Conservation (phyloP, 805 yeast genomes). For the Candida oleophila region DNA sequence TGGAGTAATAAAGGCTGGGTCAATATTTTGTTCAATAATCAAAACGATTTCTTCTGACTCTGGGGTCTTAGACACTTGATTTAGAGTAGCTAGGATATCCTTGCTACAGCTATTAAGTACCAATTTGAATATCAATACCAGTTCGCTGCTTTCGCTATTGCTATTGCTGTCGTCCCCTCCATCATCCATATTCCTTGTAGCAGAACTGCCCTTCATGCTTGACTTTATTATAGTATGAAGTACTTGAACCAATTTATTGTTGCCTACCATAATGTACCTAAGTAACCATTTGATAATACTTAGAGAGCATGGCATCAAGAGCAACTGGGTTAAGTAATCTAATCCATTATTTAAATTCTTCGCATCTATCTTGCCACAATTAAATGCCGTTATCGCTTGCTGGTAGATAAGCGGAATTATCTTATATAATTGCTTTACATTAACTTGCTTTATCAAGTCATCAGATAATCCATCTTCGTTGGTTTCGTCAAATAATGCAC, state of each 20-base stretch:
- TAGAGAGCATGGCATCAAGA: conserved; percentile 55
- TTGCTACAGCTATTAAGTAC: conserved; percentile 24
- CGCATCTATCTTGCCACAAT: conserved; percentile 52
- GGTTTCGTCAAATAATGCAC: conserved; percentile 66
- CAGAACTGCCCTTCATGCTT: conserved; percentile 12
- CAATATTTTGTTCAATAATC: conserved; percentile 10
- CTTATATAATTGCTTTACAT: conserved; percentile 64
- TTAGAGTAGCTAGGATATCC: conserved; percentile 14
- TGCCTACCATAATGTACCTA: conserved; percentile 9
- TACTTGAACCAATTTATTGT: conserved; percentile 12
- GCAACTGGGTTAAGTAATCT: conserved; percentile 83
- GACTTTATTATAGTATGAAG: conserved; percentile 25
- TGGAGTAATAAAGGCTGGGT: conserved; percentile 3
- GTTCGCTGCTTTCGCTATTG: conserved; percentile 14
- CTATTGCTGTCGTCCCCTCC: background rate
- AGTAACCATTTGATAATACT: conserved; percentile 35
- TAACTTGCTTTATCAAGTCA: conserved; percentile 65
- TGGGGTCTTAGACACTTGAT: conserved; percentile 8
- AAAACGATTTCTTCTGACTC: conserved; percentile 13
- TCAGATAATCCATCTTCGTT: conserved; percentile 75
- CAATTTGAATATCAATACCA: conserved; percentile 21
- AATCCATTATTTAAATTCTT: conserved; percentile 72
- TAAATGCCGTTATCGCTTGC: conserved; percentile 65
- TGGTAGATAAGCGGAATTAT: conserved; percentile 73
- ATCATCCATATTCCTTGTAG: background rate